phyloP scores from a whole-genome alignment of 2,329 filamentous ascomycete genomes.

The Pezicula neosporulosa region DNA sequence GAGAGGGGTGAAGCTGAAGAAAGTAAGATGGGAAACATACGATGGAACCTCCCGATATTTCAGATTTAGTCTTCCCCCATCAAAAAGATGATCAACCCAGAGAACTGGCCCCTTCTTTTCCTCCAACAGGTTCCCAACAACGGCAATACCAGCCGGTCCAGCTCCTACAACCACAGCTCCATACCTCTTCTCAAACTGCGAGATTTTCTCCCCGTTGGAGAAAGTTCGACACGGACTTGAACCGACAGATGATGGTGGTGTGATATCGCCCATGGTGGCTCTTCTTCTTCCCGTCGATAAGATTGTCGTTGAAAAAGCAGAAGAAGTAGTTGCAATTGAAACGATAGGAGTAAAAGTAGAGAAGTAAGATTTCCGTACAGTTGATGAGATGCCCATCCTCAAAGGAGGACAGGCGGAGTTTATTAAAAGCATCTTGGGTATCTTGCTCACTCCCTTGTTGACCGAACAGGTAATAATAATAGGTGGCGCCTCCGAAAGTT shows the following conservation, averaged over 20 bases:
- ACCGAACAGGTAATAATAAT: no score
- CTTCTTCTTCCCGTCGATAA: no score
- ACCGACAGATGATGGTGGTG: neutral
- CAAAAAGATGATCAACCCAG: slow-evolving; percentile 57
- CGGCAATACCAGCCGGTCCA: slow-evolving; percentile 56
- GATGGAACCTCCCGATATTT: slow-evolving; percentile 59
- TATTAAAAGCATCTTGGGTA: no score
- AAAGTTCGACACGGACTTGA: neutral
- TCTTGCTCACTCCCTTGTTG: no score
- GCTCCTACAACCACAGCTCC: slow-evolving; percentile 56
- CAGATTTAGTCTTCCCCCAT: slow-evolving; percentile 47
- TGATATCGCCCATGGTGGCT: no score
- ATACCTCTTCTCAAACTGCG: slow-evolving; percentile 27
- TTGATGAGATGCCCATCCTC: no score
- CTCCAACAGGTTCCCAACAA: slow-evolving; percentile 59
- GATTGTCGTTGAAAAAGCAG: no score
- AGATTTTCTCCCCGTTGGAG: neutral
- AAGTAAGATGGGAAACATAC: slow-evolving; percentile 11
- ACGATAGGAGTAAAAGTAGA: no score
- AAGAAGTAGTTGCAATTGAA: no score
- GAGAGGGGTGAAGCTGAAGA: neutral
- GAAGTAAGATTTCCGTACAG: no score
- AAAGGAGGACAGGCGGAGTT: no score
- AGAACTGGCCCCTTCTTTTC: slow-evolving; percentile 45
- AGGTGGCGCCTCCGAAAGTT: no score